These are phyloP conservation scores for Aspergillus neotritici DNA, from an alignment of 2,329 filamentous ascomycete species.

Conservation along the genomic window DNA sequence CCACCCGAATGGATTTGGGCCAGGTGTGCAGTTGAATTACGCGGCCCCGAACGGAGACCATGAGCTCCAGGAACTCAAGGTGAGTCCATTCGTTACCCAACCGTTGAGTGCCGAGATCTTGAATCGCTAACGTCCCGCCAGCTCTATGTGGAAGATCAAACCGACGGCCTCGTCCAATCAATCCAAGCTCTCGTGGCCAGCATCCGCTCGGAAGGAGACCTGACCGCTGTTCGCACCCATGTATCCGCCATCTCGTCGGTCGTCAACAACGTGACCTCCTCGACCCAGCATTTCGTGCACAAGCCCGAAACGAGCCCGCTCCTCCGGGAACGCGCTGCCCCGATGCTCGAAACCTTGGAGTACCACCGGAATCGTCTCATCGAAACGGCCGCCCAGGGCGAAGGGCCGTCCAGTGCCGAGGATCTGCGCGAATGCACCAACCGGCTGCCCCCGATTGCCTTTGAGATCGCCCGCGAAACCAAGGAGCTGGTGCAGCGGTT, in stretches of 20 bases:
- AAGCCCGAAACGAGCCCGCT: slow-evolving; percentile 45
- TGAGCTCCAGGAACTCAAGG: slow-evolving; percentile 58
- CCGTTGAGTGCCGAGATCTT: slow-evolving; percentile 11
- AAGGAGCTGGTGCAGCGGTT: slow-evolving; percentile 62
- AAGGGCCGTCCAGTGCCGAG: slow-evolving; percentile 52
- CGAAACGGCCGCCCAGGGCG: slow-evolving; percentile 57
- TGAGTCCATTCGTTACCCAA: slow-evolving; percentile 25
- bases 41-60: slow-evolving; percentile 39
- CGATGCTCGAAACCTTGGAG: slow-evolving; percentile 47
- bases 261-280: slow-evolving; percentile 63
- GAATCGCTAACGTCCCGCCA: slow-evolving; percentile 30
- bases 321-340: slow-evolving; percentile 42
- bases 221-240: slow-evolving; percentile 62
- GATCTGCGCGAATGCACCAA: slow-evolving; percentile 56
- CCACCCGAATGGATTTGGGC: slow-evolving; percentile 29
- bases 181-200: slow-evolving; percentile 75
- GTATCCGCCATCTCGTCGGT: slow-evolving; percentile 65
- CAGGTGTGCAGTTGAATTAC: slow-evolving; percentile 34
- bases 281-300: slow-evolving; percentile 55
- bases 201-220: slow-evolving; percentile 60
- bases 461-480: slow-evolving; percentile 75
- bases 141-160: slow-evolving; percentile 79
- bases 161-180: slow-evolving; percentile 68
- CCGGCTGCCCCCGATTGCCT: slow-evolving; percentile 74
- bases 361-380: slow-evolving; percentile 61